Conservation (phyloP, 2,329 filamentous ascomycete genomes). For the Pezicula radicicola region DNA sequence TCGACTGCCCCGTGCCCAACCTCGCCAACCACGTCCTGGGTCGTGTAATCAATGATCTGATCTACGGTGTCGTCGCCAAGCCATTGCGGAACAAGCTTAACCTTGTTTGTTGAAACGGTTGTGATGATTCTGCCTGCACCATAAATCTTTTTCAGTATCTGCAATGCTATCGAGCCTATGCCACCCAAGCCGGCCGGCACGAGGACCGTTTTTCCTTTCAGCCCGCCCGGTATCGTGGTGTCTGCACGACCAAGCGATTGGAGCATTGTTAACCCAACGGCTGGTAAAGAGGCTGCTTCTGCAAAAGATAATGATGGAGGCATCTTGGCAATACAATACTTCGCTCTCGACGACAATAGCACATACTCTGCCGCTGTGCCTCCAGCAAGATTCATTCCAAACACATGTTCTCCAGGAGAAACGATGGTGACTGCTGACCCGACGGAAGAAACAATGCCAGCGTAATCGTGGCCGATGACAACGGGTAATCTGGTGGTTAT, state of each 20-base stretch:
- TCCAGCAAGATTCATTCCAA: too few relatives aligned
- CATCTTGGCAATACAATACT: constrained; percentile 30
- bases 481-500: too few relatives aligned
- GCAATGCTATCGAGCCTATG: constrained; percentile 35
- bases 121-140: constrained; percentile 41
- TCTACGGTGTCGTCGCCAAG: constrained; percentile 37
- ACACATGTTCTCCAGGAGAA: too few relatives aligned
- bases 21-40: constrained; percentile 22
- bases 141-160: constrained; percentile 42
- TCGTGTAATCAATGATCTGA: constrained; percentile 37
- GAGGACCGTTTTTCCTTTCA: constrained; percentile 37
- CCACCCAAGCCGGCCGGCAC: constrained; percentile 35
- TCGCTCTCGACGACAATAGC: too few relatives aligned
- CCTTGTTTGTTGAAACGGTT: constrained; percentile 40
- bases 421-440: too few relatives aligned
- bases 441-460: too few relatives aligned
- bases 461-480: too few relatives aligned
- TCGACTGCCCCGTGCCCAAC: constrained; percentile 35
- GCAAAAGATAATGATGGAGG: constrained; percentile 34
- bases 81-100: constrained; percentile 31
- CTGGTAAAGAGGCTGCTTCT: constrained; percentile 38
- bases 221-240: constrained; percentile 26
- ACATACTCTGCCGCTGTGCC: too few relatives aligned
- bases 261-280: constrained; percentile 36
- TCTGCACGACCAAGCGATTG: constrained; percentile 33